phyloP scores from a whole-genome alignment of 305 asterid genomes.

The Fraxinus greggii region DNA sequence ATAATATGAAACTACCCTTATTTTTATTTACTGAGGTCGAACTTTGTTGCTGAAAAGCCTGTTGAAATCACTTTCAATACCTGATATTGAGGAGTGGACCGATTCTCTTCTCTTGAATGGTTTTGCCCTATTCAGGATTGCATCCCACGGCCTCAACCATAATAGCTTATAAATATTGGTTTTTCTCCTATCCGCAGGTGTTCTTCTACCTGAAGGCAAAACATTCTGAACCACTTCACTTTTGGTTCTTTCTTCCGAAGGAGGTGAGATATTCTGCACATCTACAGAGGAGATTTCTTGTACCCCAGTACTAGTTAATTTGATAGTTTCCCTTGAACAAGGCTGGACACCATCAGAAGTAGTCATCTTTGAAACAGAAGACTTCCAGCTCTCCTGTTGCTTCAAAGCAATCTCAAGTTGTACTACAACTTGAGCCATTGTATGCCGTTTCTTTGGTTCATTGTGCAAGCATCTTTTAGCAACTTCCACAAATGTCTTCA shows the following conservation, averaged over 20 bases:
- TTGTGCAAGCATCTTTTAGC: slow-evolving; percentile 35
- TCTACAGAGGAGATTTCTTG: neutral
- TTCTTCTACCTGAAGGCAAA: neutral
- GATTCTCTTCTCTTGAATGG: slow-evolving; percentile 16
- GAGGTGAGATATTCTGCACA: neutral
- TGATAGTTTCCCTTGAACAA: neutral
- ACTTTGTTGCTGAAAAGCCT: neutral
- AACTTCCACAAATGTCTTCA: slow-evolving; percentile 27
- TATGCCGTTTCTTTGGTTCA: slow-evolving; percentile 41
- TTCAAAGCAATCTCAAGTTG: slow-evolving; percentile 43
- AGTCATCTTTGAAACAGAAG: slow-evolving; percentile 6
- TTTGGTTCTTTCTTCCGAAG: slow-evolving; percentile 1
- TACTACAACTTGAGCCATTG: slow-evolving; percentile 44
- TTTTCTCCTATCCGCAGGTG: slow-evolving; percentile 3
- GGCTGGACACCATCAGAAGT: slow-evolving; percentile 14
- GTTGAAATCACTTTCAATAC: neutral
- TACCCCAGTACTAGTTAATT: neutral
- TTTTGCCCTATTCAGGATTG: slow-evolving; percentile 24
- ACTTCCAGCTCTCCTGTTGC: slow-evolving; percentile 24
- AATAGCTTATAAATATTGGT: neutral
- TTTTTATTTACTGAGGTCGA: neutral
- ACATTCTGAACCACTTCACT: slow-evolving; percentile 1
- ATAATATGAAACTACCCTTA: neutral
- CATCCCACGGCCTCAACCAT: slow-evolving; percentile 16
- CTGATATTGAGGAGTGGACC: neutral